phyloP scores from a whole-genome alignment of 108 stramenopile species.

The Skeletonema menzelii region DNA sequence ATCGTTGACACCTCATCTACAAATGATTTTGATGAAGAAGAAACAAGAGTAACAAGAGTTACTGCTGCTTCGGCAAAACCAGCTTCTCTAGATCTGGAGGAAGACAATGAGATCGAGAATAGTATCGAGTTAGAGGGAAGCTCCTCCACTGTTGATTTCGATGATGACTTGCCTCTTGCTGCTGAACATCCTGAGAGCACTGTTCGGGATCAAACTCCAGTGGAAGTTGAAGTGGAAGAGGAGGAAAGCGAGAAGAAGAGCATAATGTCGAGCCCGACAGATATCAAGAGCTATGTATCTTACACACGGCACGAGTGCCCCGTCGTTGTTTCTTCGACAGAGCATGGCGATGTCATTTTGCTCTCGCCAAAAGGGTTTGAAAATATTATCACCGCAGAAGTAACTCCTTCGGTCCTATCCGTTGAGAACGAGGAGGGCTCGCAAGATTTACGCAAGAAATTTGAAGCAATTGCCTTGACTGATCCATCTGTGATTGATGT shows the following conservation, averaged over 20 bases:
- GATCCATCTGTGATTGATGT: neutral
- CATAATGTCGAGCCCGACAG: neutral
- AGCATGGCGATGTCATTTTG: conserved; percentile 26
- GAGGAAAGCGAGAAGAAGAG: neutral
- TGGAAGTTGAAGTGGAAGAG: neutral
- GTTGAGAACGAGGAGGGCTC: neutral
- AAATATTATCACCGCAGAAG: neutral
- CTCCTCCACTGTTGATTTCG: conserved; percentile 18
- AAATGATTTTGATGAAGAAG: neutral
- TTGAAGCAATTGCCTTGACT: neutral
- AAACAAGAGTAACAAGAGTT: neutral
- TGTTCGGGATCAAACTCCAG: neutral
- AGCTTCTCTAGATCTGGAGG: neutral
- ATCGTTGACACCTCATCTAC: neutral
- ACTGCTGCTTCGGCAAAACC: neutral
- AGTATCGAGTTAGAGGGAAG: neutral
- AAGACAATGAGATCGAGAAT: neutral
- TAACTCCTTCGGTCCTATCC: neutral
- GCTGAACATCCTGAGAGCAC: neutral
- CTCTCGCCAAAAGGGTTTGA: neutral
- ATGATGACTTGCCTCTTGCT: conserved; percentile 1
- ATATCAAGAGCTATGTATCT: neutral
- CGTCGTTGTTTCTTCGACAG: conserved; percentile 13
- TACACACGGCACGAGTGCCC: neutral
- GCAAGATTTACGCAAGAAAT: neutral